Conservation (phyloP, 2,329 filamentous ascomycete genomes). For the Epicoccum nigrum region DNA sequence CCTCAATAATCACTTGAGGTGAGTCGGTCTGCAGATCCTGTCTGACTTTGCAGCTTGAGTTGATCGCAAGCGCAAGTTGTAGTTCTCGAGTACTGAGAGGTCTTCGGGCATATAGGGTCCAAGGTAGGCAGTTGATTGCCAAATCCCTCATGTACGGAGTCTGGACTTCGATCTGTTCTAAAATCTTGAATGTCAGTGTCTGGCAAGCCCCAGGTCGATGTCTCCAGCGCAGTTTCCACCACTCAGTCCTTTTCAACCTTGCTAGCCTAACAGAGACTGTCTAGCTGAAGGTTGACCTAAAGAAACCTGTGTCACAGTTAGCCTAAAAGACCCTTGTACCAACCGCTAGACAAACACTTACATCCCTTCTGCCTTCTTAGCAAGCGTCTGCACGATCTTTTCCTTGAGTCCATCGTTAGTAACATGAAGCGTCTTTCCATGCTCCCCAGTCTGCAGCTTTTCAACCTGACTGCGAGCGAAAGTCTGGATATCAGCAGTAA, state of each 20-base stretch:
- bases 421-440: conserved; percentile 25
- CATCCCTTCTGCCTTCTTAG: conserved; percentile 28
- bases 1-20: conserved; percentile 24
- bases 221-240: conserved; percentile 20
- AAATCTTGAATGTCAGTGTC: conserved; percentile 27
- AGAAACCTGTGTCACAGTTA: conserved; percentile 24
- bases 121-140: conserved; percentile 23
- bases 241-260: conserved; percentile 16
- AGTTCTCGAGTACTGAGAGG: conserved; percentile 24
- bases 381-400: conserved; percentile 20
- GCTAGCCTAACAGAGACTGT: conserved; percentile 24
- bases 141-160: conserved; percentile 21
- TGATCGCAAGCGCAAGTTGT: conserved; percentile 19
- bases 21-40: conserved; percentile 14
- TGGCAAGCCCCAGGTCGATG: conserved; percentile 19
- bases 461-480: conserved; percentile 22
- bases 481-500: conserved; percentile 21
- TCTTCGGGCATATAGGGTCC: conserved; percentile 24
- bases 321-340: background rate
- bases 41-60: background rate
- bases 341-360: conserved; percentile 11
- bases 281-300: conserved; percentile 29
- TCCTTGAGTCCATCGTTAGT: conserved; percentile 19
- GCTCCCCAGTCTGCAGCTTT: conserved; percentile 11
- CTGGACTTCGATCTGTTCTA: conserved; percentile 24